Base-by-base conservation (phyloP, 192 early-diverging fungal genomes). In the Mortierella antarctica region DNA sequence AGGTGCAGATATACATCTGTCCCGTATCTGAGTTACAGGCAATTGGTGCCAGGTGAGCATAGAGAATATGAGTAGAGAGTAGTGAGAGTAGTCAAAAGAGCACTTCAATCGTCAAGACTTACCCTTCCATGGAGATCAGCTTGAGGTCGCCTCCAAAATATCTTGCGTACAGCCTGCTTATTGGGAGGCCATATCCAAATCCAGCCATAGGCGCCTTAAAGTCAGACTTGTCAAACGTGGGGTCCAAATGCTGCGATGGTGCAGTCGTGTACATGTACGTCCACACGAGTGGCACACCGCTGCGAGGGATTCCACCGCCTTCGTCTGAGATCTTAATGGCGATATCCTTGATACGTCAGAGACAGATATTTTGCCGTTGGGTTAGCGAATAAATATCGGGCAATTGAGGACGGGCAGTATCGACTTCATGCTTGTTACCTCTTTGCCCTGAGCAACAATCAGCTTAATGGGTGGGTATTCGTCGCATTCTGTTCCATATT, bases 141-240 rank as follows among this genome's bases (percentile, higher is more conserved):
- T 93, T 91, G 68, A 98, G 84, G 82, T 98, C 95, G 58, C 97
- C 97, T 65, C 97, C 97, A 89, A 97, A 97, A 80, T 99, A 99
- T 39, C 96, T 91, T 7, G 97, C 94, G 85, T 98, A 98, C 61
- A 94, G 71, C 69, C 94, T 83, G 47, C 91, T 92, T 52, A 97
- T 90, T n/a, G 97, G 97, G 58, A 99, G 82, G 0, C 97, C 97
- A 83, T 99, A 99, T 50, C 97, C 97, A 87, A 96, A 96, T 23
- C 95, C 94, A 44, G 91, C 90, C 85, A 92, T 89, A 14, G 94
- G 93, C 12, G 94, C 92, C 82, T 91, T 92, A 63, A 93, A 93
- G 67, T 93, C 92, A 12, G 91, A 89, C 84, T 92, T 84, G 83
- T 88, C 89, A 70, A 90, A 92, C 15, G 88, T 89, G 11, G 91